Percentiles rank a stretch among this genome's conserved stretches.
Conservation (phyloP, 345 rosid species). For the Melaleuca quinquenervia region DNA sequence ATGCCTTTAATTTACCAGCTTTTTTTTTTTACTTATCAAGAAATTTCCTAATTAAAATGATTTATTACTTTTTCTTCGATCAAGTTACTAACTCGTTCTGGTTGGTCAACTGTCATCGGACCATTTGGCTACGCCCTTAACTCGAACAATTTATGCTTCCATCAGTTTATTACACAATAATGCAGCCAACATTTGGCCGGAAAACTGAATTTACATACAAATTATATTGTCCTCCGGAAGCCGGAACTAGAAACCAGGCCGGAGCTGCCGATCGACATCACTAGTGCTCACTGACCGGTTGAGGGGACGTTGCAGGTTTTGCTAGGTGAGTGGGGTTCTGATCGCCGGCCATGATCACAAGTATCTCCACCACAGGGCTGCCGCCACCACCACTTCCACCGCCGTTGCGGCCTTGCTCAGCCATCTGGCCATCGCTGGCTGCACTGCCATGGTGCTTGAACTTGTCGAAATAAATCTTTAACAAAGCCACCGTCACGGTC, state of each 20-base stretch:
- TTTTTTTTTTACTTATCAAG: background rate
- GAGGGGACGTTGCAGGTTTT: background rate
- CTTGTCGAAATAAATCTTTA: background rate
- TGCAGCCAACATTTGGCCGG: background rate
- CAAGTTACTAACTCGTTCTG: background rate
- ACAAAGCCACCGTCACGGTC: background rate
- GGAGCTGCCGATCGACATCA: background rate
- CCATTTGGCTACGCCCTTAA: background rate
- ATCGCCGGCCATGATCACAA: slow-evolving; percentile 5
- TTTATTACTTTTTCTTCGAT: background rate
- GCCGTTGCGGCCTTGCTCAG: background rate
- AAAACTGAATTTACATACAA: background rate
- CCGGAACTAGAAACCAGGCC: background rate
- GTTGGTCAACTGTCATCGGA: background rate
- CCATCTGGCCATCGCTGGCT: background rate
- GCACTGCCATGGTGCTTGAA: background rate
- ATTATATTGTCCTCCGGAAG: background rate
- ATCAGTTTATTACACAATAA: background rate
- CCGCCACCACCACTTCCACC: background rate
- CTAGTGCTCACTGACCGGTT: background rate
- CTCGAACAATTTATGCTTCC: background rate
- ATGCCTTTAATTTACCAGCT: background rate
- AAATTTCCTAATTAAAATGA: background rate
- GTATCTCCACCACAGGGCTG: background rate
- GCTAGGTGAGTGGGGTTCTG: slow-evolving; percentile 3